Evolutionary conservation across 148 eudicot genomes (phyloP), one percentile per base, ranked within the genome.

Genomic region (Euryodendron excelsum): DNA sequence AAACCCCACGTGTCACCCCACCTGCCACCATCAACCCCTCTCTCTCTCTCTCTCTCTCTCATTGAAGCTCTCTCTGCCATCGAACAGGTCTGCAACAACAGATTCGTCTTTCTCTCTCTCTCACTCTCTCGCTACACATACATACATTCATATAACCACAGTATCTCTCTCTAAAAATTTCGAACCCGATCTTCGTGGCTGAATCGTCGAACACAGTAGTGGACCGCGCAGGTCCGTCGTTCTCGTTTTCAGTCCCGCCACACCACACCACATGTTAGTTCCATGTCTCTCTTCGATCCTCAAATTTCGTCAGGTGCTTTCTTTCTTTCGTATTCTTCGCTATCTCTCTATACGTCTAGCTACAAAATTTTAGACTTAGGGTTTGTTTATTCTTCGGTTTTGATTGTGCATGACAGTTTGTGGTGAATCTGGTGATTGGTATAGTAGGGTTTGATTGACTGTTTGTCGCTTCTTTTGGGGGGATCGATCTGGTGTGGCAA

Each of bases 251-350:
- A 48, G 63, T 66, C 17, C 63, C 41, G 53, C 17, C 62, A 37
- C 71, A 12, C 11, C 48, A 25, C 77, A 21, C 70, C 70, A 63
- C 74, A 74, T 81, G 84, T 77, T 75, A 33, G 59, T 76, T 56
- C 61, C 65, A n/a, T 21, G 4, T 25, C 33, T 5, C 28, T 23
- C 17, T 50, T 66, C 21, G 78, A 74, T 80, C 82, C 82, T 80
- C 65, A 53, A 8, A 80, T 72, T 30, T 64, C 73, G 56, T 66
- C 68, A 34, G 59, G 67, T 77, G 37, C 30, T 62, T 83, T 13
- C 65, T 60, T 12, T 15, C 21, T 34, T 31, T 58, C 27, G 76
- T 34, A 37, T 76, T 55, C 39, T 31, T 70, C 41, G 47, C 41
- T 41, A 28, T 56, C 30, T 44, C 21, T 27, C 36, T 39, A 33